Evolutionary conservation across 2,329 filamentous ascomycete genomes (phyloP).

Genomic region (Xylariaceae sp.): DNA sequence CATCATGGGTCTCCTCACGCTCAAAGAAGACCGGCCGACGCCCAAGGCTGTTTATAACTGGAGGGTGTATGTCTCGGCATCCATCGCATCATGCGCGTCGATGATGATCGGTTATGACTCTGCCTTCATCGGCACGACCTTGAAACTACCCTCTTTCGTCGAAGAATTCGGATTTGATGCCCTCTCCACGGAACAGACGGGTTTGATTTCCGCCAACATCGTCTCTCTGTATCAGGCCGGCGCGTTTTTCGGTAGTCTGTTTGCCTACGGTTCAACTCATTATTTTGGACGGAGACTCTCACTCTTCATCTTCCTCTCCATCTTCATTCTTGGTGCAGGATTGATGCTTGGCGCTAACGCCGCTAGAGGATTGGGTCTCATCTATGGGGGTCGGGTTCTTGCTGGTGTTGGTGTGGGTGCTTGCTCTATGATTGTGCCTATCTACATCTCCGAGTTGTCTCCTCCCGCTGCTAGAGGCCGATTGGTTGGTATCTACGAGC

Average conservation of each 20-base stretch:
- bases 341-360: slow-evolving; percentile 67
- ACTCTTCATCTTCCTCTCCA: slow-evolving; percentile 55
- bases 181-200: slow-evolving; percentile 47
- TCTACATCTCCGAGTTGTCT: slow-evolving; percentile 59
- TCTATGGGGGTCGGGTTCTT: slow-evolving; percentile 61
- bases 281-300: slow-evolving; percentile 66
- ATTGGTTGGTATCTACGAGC: slow-evolving; percentile 65
- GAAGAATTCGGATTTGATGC: slow-evolving; percentile 63
- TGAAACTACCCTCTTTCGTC: slow-evolving; percentile 67
- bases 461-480: slow-evolving; percentile 64
- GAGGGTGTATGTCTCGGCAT: slow-evolving; percentile 55
- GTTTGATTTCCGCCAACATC: slow-evolving; percentile 69
- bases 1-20: slow-evolving; percentile 46
- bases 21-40: slow-evolving; percentile 57
- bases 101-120: slow-evolving; percentile 64
- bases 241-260: slow-evolving; percentile 76
- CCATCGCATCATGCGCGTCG: slow-evolving; percentile 54
- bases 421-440: slow-evolving; percentile 61
- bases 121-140: slow-evolving; percentile 76
- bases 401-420: slow-evolving; percentile 63
- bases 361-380: slow-evolving; percentile 60
- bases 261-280: slow-evolving; percentile 64
- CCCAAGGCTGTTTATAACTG: slow-evolving; percentile 59
- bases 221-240: slow-evolving; percentile 80
- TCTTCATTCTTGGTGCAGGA: slow-evolving; percentile 71